A percentile compares a stretch with the other conserved stretches of the same genome.
Conservation (phyloP, 2,329 filamentous ascomycete species). For the Fusarium humuli region DNA sequence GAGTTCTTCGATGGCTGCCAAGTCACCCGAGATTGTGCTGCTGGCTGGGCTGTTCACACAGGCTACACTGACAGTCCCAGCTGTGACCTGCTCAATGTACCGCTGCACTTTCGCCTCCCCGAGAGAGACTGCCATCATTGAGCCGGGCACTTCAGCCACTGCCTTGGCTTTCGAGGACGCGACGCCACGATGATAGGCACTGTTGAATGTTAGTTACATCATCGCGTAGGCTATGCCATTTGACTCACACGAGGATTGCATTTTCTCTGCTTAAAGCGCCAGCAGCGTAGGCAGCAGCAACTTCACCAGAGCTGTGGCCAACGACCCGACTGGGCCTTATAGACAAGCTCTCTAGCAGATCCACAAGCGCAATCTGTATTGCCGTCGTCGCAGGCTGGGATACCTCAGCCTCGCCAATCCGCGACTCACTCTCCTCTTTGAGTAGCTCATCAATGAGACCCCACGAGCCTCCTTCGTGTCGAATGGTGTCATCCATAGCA, state of each 20-base stretch:
- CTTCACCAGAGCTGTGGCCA: constrained; percentile 11
- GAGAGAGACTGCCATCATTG: constrained; percentile 9
- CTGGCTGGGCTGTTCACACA: constrained; percentile 6
- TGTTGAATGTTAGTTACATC: not conserved
- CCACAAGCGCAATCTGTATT: constrained; percentile 8
- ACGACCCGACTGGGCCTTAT: not conserved
- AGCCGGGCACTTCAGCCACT: not conserved
- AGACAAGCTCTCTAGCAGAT: not conserved
- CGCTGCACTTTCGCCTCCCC: constrained; percentile 1
- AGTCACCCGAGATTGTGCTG: constrained; percentile 5
- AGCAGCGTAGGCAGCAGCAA: constrained; percentile 8
- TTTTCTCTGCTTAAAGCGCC: not conserved
- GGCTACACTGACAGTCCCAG: not conserved
- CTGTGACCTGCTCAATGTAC: not conserved
- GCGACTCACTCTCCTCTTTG: not conserved
- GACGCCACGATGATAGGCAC: constrained; percentile 6
- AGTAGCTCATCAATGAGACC: not conserved
- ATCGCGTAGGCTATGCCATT: fast-evolving
- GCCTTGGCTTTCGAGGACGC: not conserved
- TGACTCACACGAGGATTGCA: constrained; percentile 10
- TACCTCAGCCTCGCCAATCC: constrained; percentile 4
- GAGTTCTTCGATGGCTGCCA: not conserved
- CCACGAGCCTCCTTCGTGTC: not conserved
- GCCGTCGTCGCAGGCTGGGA: constrained; percentile 6
- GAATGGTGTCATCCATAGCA: not conserved